Percentiles rank a stretch among this genome's conserved stretches.
Evolutionary conservation across 2,329 filamentous ascomycete genomes (phyloP).

Genomic region (Talaromyces sp.): DNA sequence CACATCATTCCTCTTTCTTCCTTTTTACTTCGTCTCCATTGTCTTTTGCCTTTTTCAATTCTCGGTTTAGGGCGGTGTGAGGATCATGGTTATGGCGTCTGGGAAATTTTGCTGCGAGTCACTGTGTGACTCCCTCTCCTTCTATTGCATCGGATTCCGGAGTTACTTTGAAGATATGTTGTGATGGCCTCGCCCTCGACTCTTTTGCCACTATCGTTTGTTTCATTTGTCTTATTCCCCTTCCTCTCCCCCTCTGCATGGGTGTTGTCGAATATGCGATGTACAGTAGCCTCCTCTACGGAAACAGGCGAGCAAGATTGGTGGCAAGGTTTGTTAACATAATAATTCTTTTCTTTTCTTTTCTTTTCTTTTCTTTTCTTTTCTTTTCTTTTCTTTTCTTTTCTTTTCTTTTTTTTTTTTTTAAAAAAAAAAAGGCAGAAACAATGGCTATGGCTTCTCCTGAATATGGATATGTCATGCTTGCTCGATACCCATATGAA

Average conservation of each 20-base stretch:
- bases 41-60: conserved; percentile 16
- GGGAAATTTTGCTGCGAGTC: conserved; percentile 26
- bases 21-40: conserved; percentile 7
- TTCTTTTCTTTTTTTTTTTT: too few species aligned
- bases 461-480: conserved; percentile 20
- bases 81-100: conserved; percentile 36
- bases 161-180: conserved; percentile 23
- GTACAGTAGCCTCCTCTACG: conserved; percentile 24
- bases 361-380: too few species aligned
- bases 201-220: conserved; percentile 9
- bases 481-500: conserved; percentile 36
- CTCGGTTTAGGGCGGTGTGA: conserved; percentile 22
- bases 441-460: conserved; percentile 13
- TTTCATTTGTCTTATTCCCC: conserved; percentile 15
- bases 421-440: conserved; percentile 17
- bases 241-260: conserved; percentile 7
- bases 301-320: conserved; percentile 5
- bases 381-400: too few species aligned
- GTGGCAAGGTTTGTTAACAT: conserved; percentile 8
- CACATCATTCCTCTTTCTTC: background rate
- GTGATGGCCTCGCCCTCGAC: conserved; percentile 12
- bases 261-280: conserved; percentile 13
- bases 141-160: conserved; percentile 33
- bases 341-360: too few species aligned
- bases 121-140: conserved; percentile 16